Percentiles rank a stretch among this genome's conserved stretches.
These are phyloP conservation scores for Boletus hoseneyae DNA, from an alignment of 1,284 basidiomycete genomes.

Conservation along the genomic window DNA sequence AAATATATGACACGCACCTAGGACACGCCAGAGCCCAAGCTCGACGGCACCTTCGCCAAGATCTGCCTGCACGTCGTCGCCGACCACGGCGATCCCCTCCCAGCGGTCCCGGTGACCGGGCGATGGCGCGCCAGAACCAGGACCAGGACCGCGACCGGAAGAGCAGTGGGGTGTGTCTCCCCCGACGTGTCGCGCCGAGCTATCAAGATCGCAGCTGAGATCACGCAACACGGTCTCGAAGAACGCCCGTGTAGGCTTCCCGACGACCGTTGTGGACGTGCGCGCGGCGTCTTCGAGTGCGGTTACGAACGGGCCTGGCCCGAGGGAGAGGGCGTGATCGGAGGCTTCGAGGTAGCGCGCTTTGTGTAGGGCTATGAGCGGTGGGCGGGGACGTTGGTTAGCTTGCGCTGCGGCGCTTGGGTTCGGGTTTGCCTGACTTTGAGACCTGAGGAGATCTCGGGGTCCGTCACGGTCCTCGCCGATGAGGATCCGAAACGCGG, in stretches of 20 bases:
- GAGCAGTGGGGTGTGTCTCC: not conserved
- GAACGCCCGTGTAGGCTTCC: slow-evolving; percentile 61
- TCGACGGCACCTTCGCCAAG: slow-evolving; percentile 60
- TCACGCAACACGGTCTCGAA: slow-evolving; percentile 56
- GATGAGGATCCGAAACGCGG: slow-evolving; percentile 63
- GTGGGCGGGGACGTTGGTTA: slow-evolving; percentile 6
- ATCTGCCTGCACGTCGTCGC: slow-evolving; percentile 66
- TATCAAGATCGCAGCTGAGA: slow-evolving; percentile 33
- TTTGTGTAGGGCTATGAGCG: slow-evolving; percentile 57
- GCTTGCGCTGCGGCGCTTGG: not conserved
- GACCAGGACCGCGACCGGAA: not conserved
- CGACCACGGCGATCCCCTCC: slow-evolving; percentile 54
- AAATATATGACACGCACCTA: slow-evolving; percentile 39
- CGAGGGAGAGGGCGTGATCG: slow-evolving; percentile 54
- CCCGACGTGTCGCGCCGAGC: not conserved
- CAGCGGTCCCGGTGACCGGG: not conserved
- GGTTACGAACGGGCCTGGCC: slow-evolving; percentile 66
- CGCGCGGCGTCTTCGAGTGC: slow-evolving; percentile 59
- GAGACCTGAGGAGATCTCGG: not conserved
- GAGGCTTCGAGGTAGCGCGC: slow-evolving; percentile 46
- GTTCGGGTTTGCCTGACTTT: not conserved
- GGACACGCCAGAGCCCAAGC: slow-evolving; percentile 57
- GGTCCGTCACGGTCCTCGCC: slow-evolving; percentile 11
- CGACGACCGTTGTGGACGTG: slow-evolving; percentile 51
- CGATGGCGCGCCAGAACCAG: not conserved